Conservation (phyloP, 1,284 basidiomycete genomes). For the Tylopilus orsonianus region DNA sequence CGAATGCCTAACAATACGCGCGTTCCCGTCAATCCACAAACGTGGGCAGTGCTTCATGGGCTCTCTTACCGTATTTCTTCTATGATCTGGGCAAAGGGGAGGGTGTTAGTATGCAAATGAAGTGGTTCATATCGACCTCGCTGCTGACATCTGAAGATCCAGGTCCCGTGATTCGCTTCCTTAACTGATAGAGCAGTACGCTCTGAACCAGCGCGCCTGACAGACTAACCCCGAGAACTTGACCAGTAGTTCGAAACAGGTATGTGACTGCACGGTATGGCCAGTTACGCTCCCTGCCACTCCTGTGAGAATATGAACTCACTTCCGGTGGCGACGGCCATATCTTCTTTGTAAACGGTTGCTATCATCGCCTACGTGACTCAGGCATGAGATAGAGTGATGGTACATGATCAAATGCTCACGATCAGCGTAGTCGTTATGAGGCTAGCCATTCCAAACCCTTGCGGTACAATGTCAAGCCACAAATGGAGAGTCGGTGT, state of each 20-base stretch:
- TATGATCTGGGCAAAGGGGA: slow-evolving; percentile 54
- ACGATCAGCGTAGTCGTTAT: slow-evolving; percentile 85
- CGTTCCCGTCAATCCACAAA: slow-evolving; percentile 17
- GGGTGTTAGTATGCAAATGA: slow-evolving; percentile 23
- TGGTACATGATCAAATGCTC: slow-evolving; percentile 29
- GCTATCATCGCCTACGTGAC: slow-evolving; percentile 76
- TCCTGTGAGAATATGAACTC: slow-evolving; percentile 36
- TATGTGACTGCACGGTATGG: slow-evolving; percentile 67
- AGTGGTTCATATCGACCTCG: slow-evolving; percentile 24
- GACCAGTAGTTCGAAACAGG: slow-evolving; percentile 86
- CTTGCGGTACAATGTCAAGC: slow-evolving; percentile 76
- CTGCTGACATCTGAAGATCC: slow-evolving; percentile 64
- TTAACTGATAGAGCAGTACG: slow-evolving; percentile 67
- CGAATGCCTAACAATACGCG: slow-evolving; percentile 69
- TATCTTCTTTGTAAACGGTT: slow-evolving; percentile 75
- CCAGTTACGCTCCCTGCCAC: slow-evolving; percentile 3
- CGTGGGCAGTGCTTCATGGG: slow-evolving; percentile 15
- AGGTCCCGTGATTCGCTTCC: slow-evolving; percentile 72
- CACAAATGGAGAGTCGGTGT: slow-evolving; percentile 68
- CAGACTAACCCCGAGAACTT: slow-evolving; percentile 86
- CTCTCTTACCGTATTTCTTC: slow-evolving; percentile 60
- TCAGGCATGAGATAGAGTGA: slow-evolving; percentile 8
- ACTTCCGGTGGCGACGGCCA: slow-evolving; percentile 88
- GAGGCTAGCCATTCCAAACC: slow-evolving; percentile 79
- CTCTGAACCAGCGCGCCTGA: slow-evolving; percentile 81